Conservation (phyloP, 495 filamentous ascomycete species). For the Talaromyces ruber region DNA sequence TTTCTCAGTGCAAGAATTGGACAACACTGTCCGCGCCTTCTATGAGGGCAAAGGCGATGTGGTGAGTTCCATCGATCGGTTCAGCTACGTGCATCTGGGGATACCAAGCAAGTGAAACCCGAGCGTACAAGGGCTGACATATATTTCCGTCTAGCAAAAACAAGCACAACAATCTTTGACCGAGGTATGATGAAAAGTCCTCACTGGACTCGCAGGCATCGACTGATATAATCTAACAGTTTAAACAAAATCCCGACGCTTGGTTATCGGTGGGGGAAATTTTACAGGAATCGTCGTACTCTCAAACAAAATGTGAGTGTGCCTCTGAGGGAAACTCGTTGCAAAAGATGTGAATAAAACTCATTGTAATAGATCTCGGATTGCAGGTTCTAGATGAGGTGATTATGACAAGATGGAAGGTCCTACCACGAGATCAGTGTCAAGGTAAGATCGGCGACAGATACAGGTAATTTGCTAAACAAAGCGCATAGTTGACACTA, state of each 20-base stretch:
- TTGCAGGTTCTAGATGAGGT: constrained; percentile 96
- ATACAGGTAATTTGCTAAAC: neutral
- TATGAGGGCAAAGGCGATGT: constrained; percentile 91
- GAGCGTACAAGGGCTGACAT: neutral
- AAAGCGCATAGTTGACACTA: neutral
- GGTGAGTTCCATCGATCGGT: constrained; percentile 41
- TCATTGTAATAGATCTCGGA: constrained; percentile 58
- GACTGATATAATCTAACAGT: constrained; percentile 47
- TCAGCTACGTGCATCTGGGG: neutral
- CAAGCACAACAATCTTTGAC: constrained; percentile 89
- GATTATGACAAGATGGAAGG: constrained; percentile 98
- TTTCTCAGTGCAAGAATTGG: constrained; percentile 80
- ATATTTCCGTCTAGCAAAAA: constrained; percentile 66
- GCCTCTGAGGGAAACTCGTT: constrained; percentile 22
- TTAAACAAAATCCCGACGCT: constrained; percentile 96
- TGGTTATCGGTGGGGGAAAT: constrained; percentile 97
- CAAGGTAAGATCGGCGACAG: constrained; percentile 50
- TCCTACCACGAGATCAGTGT: constrained; percentile 89
- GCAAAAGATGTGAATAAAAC: constrained; percentile 17
- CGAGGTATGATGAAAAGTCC: constrained; percentile 54
- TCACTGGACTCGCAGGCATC: neutral
- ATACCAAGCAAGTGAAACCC: neutral
- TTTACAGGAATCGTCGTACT: constrained; percentile 77
- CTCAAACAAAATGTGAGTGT: constrained; percentile 87
- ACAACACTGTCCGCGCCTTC: constrained; percentile 91